These are phyloP conservation scores for Calonectria crousiana DNA, from an alignment of 2,329 filamentous ascomycete species.

Conservation along the genomic window DNA sequence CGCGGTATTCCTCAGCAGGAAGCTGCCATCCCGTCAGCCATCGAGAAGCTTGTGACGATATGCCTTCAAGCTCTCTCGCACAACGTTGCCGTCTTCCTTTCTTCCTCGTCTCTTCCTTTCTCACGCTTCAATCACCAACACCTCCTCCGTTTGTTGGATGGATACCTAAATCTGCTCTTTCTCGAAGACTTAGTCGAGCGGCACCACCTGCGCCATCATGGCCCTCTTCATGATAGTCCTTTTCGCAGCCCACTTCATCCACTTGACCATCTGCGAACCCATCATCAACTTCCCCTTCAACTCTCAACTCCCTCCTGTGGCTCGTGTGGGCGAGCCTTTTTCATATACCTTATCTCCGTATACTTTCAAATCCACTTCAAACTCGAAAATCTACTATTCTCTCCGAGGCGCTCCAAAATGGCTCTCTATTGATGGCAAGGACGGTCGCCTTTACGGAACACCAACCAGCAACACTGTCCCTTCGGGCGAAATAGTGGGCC, in stretches of 20 bases:
- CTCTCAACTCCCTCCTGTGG: constrained; percentile 85
- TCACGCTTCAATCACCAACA: constrained; percentile 11
- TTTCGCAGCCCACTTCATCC: constrained; percentile 45
- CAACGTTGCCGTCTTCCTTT: constrained; percentile 23
- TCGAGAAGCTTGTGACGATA: constrained; percentile 41
- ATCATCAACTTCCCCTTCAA: constrained; percentile 79
- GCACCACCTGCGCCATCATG: constrained; percentile 45
- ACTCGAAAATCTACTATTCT: constrained; percentile 74
- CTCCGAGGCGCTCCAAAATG: constrained; percentile 76
- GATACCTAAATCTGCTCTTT: constrained; percentile 27
- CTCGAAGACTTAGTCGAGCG: constrained; percentile 36
- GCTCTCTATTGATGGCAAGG: constrained; percentile 77
- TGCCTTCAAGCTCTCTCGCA: constrained; percentile 32
- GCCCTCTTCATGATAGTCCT: constrained; percentile 43
- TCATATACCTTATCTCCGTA: constrained; percentile 78
- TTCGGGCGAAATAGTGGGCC: constrained; percentile 66
- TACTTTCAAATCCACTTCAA: constrained; percentile 77
- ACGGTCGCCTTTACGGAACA: constrained; percentile 77
- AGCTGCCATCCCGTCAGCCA: constrained; percentile 45
- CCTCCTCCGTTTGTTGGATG: constrained; percentile 30
- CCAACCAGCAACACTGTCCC: constrained; percentile 67
- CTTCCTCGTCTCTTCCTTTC: constrained; percentile 30
- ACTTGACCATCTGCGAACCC: constrained; percentile 54
- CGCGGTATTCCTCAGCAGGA: constrained; percentile 42
- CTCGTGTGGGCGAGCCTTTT: constrained; percentile 75